phyloP scores from a whole-genome alignment of 1,284 basidiomycete species.

The Heterobasidion parviporum region DNA sequence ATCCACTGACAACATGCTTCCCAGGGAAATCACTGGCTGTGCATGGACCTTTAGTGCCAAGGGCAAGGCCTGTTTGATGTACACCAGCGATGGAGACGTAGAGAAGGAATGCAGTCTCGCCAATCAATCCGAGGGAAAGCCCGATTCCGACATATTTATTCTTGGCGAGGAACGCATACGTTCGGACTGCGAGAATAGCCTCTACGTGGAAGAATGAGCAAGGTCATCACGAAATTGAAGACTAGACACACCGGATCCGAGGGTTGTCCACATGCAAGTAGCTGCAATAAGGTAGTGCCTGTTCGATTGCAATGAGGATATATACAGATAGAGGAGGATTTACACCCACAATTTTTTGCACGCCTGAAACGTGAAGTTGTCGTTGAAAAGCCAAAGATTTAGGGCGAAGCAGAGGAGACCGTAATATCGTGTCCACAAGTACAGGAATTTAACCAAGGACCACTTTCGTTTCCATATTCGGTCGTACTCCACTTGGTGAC shows the following conservation, averaged over 20 bases:
- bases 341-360: neutral
- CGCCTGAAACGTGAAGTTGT: neutral
- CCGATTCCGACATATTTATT: neutral
- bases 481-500: neutral
- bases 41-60: neutral
- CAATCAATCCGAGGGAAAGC: neutral
- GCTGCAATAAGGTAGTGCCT: neutral
- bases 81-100: neutral
- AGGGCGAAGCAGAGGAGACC: neutral
- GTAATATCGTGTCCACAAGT: neutral
- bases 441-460: neutral
- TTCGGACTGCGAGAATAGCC: neutral
- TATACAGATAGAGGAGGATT: neutral
- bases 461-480: neutral
- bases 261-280: neutral
- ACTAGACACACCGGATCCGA: neutral
- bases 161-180: neutral
- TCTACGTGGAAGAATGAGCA: neutral
- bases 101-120: neutral
- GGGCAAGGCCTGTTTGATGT: neutral
- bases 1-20: neutral
- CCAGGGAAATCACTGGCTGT: neutral
- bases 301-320: neutral
- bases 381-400: neutral
- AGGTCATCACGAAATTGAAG: neutral